phyloP scores from a whole-genome alignment of 495 filamentous ascomycete genomes.

The Hypomontagnella monticulosa region DNA sequence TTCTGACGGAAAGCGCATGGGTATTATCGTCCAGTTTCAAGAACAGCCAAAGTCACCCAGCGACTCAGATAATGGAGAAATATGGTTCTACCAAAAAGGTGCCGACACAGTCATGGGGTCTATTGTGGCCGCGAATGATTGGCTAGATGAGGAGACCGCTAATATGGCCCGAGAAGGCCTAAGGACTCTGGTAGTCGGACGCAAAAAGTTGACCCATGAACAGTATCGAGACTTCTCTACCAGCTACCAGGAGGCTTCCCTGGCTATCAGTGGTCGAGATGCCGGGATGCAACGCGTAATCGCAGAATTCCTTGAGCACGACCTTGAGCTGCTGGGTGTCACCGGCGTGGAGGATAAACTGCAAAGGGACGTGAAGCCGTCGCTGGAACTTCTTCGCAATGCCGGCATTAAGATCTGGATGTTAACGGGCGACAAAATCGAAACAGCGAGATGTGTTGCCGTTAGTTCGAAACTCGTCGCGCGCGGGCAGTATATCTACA shows the following conservation, averaged over 20 bases:
- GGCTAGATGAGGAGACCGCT: slow-evolving; percentile 97
- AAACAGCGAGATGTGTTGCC: slow-evolving; percentile 96
- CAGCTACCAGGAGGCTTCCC: slow-evolving; percentile 79
- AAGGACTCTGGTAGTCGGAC: slow-evolving; percentile 90
- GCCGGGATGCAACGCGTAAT: slow-evolving; percentile 81
- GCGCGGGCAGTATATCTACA: slow-evolving; percentile 94
- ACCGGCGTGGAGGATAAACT: slow-evolving; percentile 98
- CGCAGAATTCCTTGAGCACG: slow-evolving; percentile 81
- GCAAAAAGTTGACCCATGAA: slow-evolving; percentile 77
- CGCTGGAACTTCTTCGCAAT: slow-evolving; percentile 92
- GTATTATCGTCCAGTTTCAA: slow-evolving; percentile 89
- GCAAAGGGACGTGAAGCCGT: slow-evolving; percentile 93
- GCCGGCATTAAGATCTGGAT: slow-evolving; percentile 99
- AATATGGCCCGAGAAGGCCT: slow-evolving; percentile 99
- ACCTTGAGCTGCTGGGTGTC: slow-evolving; percentile 91
- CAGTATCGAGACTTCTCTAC: slow-evolving; percentile 83
- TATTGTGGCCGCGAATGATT: slow-evolving; percentile 95
- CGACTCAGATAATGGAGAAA: slow-evolving; percentile 68
- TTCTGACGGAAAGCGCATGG: slow-evolving; percentile 97
- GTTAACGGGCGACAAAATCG: slow-evolving; percentile 98
- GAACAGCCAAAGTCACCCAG: slow-evolving; percentile 58
- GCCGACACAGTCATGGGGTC: slow-evolving; percentile 96
- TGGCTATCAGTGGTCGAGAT: slow-evolving; percentile 82
- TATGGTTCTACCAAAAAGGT: slow-evolving; percentile 99
- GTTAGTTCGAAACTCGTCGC: slow-evolving; percentile 95